Evolutionary conservation across 139 green algal genomes (phyloP).

Genomic region (Protoeuglena noctilucae): DNA sequence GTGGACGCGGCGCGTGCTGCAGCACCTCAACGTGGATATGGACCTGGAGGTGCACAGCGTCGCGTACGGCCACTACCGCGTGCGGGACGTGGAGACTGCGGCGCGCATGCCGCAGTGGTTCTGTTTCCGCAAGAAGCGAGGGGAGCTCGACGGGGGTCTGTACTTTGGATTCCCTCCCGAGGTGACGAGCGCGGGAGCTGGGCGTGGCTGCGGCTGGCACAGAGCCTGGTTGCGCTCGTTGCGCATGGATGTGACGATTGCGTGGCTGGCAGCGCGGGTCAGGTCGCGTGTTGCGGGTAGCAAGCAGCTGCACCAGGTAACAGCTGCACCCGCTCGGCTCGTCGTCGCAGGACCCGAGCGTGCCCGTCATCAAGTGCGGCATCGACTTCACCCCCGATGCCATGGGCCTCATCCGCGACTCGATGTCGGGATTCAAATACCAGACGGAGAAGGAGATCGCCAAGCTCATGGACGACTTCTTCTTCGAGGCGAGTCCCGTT

Average conservation of each 20-base stretch:
- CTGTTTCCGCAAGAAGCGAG: slow-evolving; percentile 11
- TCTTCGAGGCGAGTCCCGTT: slow-evolving; percentile 5
- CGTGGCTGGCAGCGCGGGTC: too few relatives aligned
- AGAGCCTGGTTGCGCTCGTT: too few relatives aligned
- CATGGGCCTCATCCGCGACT: background rate
- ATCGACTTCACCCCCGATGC: slow-evolving; percentile 11
- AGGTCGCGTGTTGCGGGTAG: too few relatives aligned
- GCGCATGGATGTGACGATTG: too few relatives aligned
- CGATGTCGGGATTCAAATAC: slow-evolving; percentile 13
- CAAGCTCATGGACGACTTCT: slow-evolving; percentile 9
- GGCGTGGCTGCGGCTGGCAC: too few relatives aligned
- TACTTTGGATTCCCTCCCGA: slow-evolving; percentile 17
- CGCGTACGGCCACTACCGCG: slow-evolving; percentile 14
- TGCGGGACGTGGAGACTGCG: slow-evolving; percentile 2
- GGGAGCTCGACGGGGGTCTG: slow-evolving; percentile 9
- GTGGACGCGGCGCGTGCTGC: slow-evolving; percentile 14
- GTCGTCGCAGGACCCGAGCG: too few relatives aligned
- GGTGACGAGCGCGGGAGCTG: slow-evolving; percentile 1
- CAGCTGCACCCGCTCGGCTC: too few relatives aligned
- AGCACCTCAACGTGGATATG: slow-evolving; percentile 5
- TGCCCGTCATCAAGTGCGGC: slow-evolving; percentile 13
- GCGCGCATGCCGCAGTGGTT: slow-evolving; percentile 14
- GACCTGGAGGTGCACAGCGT: slow-evolving; percentile 12
- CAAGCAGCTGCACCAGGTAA: too few relatives aligned
- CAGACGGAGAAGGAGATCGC: slow-evolving; percentile 4